These are phyloP conservation scores for Linnemannia elongata DNA, from an alignment of 192 early-diverging fungal species.

Conservation along the genomic window DNA sequence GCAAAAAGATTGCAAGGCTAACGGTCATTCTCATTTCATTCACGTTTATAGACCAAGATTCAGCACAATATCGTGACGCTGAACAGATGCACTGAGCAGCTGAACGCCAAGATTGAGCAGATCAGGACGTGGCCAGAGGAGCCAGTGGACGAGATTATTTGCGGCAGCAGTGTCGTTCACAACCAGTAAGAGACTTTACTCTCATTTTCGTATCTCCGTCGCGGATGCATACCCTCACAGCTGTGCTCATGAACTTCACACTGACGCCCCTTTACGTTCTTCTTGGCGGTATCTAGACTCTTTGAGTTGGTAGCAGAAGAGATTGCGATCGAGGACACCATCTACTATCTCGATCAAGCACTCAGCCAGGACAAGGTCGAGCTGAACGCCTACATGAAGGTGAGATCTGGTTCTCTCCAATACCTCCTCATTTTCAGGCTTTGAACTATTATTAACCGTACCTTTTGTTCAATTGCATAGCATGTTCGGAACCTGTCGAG, in stretches of 20 bases:
- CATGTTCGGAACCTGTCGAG: conserved; percentile 83
- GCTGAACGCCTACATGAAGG: conserved; percentile 84
- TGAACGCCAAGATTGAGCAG: conserved; percentile 65
- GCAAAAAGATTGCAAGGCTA: not conserved
- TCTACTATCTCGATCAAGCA: conserved; percentile 86
- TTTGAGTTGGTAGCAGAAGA: conserved; percentile 92
- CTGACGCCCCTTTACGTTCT: conserved; percentile 41
- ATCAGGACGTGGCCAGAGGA: conserved; percentile 70
- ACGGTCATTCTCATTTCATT: not conserved
- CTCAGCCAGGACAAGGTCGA: conserved; percentile 83
- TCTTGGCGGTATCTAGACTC: conserved; percentile 71
- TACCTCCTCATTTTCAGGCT: not conserved
- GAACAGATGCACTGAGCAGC: conserved; percentile 71
- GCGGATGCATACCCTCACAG: not conserved
- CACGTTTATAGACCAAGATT: conserved; percentile 65
- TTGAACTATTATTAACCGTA: not conserved
- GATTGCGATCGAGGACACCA: conserved; percentile 88
- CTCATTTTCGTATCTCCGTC: not conserved
- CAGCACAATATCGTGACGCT: conserved; percentile 76
- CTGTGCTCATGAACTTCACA: not conserved
- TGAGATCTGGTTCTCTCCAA: conserved; percentile 20
- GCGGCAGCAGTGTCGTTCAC: conserved; percentile 73
- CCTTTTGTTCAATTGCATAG: conserved; percentile 37
- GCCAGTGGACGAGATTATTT: conserved; percentile 73
- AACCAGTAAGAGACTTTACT: conserved; percentile 68